Evolutionary conservation across 2,329 filamentous ascomycete genomes (phyloP), one percentile per base, ranked within the genome.

Genomic region (Rutstroemia sp.): DNA sequence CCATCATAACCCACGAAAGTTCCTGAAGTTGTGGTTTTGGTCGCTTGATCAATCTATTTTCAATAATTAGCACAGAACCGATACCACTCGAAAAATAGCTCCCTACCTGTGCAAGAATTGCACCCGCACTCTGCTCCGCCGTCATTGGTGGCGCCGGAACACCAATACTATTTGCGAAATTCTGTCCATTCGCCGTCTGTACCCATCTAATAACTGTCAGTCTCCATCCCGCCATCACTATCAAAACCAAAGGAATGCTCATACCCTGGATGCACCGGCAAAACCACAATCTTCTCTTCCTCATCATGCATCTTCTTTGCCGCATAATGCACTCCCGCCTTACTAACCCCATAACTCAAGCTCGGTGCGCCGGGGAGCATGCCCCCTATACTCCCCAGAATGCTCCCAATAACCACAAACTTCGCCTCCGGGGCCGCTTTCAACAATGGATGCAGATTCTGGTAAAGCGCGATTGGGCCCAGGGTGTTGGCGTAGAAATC

Each of bases 401-500:
- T 67, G 2, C 60, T 60, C 9, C 68, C 71, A 5, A 74, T 71
- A 44, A 78, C 68, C 1, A 69, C 62, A 5, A 72, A 69, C 38
- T 73, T 77, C 0, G 72, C 68, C 30, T 65, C 49, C n/a, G 8
- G 37, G 17, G 41, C 46, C 44, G 54, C 68, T 66, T 66, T 59
- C 48, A 80, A 62, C 4, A 80, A 62, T 0, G 69, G 68, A 8
- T 68, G 64, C 2, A 71, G 69, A 0, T 73, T 73, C 58, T 78
- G 76, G 66, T 75, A 79, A 0, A 79, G 67, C 4, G 62, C 53
- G 1, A 79, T 60, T 2, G 73, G 67, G 2, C 73, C 74, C 17
- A 73, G 64, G 0, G 76, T 66, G 60, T 81, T 81, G 51, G 73
- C 59, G 1, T 72, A 64, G 45, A 78, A 65, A 60, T 75, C 69